Evolutionary conservation across 1,284 basidiomycete species (phyloP), one percentile per base, ranked within the genome.

Genomic region (Leccinum variabile): DNA sequence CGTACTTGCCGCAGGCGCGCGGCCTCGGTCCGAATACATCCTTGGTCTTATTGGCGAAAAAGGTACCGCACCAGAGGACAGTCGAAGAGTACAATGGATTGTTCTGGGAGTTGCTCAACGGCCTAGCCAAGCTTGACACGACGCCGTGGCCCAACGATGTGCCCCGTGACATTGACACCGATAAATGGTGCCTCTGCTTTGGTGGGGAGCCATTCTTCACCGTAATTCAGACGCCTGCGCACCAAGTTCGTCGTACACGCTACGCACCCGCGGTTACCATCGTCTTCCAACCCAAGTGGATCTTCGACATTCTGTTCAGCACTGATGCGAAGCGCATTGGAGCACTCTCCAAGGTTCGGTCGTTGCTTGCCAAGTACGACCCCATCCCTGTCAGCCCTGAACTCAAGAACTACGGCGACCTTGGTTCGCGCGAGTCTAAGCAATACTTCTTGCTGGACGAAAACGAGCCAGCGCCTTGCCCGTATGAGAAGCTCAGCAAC

Each of bases 271-370:
- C 65, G 8, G 57, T 70, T 55, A 70, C 68, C 33, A 62, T 70
- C 7, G 68, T 70, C 16, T 69, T 69, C 61, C 68, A 70, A 33
- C 68, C 68, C 7, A 70, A 69, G 49, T 70, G 68, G 68, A 69
- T 69, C 49, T 69, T 69, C 25, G 67, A 69, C 56, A 64, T 70
- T n/a, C 56, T 69, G 28, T 69, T 70, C 39, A 70, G 62, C 56
- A 63, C 30, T 13, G 65, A 69, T 4, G 68, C 67, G 10, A 70
- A 69, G 59, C 61, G 67, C 8, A 56, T 62, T n/a, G 68, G 68
- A 22, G 68, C 68, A 11, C 60, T 70, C 13, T 18, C 39, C 4
- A 70, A 69, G 50, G 68, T 69, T 44, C 65, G 69, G 7, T 16
- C 59, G 5, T 65, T 69, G 9, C 60, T 69, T n/a, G 57, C 59